These are phyloP conservation scores for Beauveria medogensis DNA, from an alignment of 2,329 filamentous ascomycete genomes.

Conservation along the genomic window DNA sequence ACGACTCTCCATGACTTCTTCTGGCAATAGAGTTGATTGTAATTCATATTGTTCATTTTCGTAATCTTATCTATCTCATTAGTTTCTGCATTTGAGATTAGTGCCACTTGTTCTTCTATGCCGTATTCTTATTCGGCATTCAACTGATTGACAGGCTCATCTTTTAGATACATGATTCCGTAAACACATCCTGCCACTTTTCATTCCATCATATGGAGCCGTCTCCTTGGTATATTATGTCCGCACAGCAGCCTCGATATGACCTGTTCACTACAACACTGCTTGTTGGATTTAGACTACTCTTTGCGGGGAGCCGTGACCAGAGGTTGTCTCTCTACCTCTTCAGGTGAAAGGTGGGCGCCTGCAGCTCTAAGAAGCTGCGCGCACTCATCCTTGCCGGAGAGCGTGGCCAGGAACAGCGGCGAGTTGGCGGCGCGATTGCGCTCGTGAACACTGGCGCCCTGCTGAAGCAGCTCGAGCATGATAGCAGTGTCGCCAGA, in stretches of 20 bases:
- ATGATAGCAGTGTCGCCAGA: conserved; percentile 47
- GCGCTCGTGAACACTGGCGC: conserved; percentile 58
- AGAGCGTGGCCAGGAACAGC: conserved; percentile 53
- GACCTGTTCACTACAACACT: neutral
- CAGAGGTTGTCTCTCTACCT: conserved; percentile 24
- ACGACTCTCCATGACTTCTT: too few species aligned
- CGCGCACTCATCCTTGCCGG: conserved; percentile 45
- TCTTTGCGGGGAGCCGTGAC: neutral
- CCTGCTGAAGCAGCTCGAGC: conserved; percentile 48
- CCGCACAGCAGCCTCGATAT: neutral
- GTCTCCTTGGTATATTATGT: neutral
- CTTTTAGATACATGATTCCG: neutral
- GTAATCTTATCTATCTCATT: neutral
- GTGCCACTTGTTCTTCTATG: neutral
- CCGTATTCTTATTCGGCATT: neutral
- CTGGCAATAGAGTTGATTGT: neutral
- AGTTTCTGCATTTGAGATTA: neutral
- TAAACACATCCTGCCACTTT: neutral
- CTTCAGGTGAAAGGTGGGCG: conserved; percentile 44
- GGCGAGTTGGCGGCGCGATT: conserved; percentile 60
- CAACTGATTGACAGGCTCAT: neutral
- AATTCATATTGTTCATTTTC: neutral
- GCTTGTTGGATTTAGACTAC: neutral
- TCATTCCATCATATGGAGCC: neutral
- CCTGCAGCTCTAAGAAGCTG: conserved; percentile 49